Evolutionary conservation across 257 asterid genomes (phyloP), one percentile per base, ranked within the genome.

Genomic region (Rauvolfia tetraphylla): DNA sequence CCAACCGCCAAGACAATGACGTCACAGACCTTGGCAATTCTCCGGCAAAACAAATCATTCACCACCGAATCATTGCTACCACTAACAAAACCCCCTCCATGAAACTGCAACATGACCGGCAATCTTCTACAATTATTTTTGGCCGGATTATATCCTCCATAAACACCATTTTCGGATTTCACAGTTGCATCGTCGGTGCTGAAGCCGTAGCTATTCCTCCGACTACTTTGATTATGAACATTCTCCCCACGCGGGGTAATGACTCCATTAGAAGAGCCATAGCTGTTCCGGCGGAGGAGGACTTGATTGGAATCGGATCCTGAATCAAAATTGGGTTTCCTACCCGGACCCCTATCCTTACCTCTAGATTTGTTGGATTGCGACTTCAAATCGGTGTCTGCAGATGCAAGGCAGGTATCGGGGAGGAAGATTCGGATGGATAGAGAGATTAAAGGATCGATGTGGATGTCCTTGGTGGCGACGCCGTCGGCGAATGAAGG

Each of bases 1-100:
- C 98, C 98, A 78, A 93, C 96, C 0, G 96, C 97, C 87, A 93
- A 74, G 46, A 93, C 97, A 65, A 93, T 93, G 62, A 91, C 98
- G 78, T 93, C 98, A 61, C 97, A 91, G 5, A 89, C 80, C 73
- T 89, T 91, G 12, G 88, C 98, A 69, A 93, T 85, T 77, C 96
- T 79, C 82, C 98, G 76, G 79, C 98, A 93, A 75, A 91, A 93
- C 71, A 80, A 84, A 87, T 93, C 98, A 83, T 90, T 93, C 5
- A 93, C 92, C 51, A 79, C 90, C 6, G 96, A 90, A 75, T 90
- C 98, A 78, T 88, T 93, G 81, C 96, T 89, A 75, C 96, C 97
- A 33, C 92, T 85, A 39, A 93, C 96, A 81, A 91, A 93, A 27
- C 96, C 98, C n/a, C 98, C 97, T 14, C 98, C 97, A 23, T 91